Evolutionary conservation across 805 yeast species (phyloP).

Genomic region (Starmerella khaoyaiensis): DNA sequence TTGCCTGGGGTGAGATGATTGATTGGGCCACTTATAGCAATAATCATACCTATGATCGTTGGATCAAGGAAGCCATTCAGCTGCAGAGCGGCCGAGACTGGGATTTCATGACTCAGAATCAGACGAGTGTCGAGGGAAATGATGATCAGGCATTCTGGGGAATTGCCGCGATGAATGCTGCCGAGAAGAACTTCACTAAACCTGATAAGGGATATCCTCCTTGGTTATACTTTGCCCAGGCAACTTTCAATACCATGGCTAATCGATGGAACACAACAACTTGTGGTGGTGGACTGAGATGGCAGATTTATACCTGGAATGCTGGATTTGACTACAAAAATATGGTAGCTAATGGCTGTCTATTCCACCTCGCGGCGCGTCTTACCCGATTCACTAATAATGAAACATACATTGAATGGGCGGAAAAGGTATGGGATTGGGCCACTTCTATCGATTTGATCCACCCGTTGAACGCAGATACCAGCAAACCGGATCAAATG

Average conservation of each 20-base stretch:
- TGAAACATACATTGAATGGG: constrained; percentile 59
- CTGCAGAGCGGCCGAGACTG: constrained; percentile 62
- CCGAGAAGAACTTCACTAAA: constrained; percentile 71
- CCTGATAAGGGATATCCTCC: constrained; percentile 34
- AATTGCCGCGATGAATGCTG: constrained; percentile 79
- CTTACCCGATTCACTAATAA: constrained; percentile 73
- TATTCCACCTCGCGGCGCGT: constrained; percentile 78
- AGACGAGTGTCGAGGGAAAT: constrained; percentile 86
- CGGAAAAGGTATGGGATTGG: constrained; percentile 73
- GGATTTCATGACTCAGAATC: constrained; percentile 78
- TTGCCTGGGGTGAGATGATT: constrained; percentile 78
- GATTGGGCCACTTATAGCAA: constrained; percentile 64
- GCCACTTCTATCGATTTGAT: constrained; percentile 42
- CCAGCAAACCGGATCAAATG: constrained; percentile 28
- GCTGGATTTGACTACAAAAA: constrained; percentile 89
- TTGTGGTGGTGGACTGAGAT: constrained; percentile 84
- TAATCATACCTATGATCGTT: constrained; percentile 50
- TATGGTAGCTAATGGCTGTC: constrained; percentile 78
- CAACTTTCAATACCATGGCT: constrained; percentile 83
- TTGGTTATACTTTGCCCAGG: constrained; percentile 79
- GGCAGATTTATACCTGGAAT: constrained; percentile 95
- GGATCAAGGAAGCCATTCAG: constrained; percentile 48
- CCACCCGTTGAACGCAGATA: constrained; percentile 25
- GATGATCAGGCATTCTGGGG: constrained; percentile 99
- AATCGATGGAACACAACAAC: constrained; percentile 63